Evolutionary conservation across 306 rosid species (phyloP).

Genomic region (Vigna nakashimae): DNA sequence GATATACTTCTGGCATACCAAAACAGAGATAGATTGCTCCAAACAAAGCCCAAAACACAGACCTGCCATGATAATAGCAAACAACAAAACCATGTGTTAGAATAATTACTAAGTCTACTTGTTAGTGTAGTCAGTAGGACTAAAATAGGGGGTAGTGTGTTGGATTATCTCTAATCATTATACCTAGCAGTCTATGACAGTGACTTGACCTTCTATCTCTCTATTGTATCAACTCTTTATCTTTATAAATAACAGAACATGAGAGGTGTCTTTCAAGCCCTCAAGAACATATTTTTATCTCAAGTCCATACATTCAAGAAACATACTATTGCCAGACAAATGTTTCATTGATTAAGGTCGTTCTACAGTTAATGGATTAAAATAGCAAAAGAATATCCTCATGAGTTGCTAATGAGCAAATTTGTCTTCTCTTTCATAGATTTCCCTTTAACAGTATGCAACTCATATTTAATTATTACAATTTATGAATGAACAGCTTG

Average conservation of each 20-base stretch:
- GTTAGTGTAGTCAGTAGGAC: too few relatives aligned
- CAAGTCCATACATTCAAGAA: background rate
- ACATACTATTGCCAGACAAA: conserved; percentile 28
- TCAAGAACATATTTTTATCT: too few relatives aligned
- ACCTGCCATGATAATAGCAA: conserved; percentile 53
- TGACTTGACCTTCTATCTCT: too few relatives aligned
- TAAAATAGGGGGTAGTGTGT: too few relatives aligned
- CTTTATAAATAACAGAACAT: too few relatives aligned
- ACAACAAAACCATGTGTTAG: background rate
- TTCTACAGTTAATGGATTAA: background rate
- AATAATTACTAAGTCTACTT: too few relatives aligned
- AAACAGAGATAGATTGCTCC: conserved; percentile 91
- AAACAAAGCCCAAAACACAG: conserved; percentile 93
- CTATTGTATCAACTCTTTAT: too few relatives aligned
- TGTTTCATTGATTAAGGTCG: conserved; percentile 24
- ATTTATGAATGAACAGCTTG: conserved; percentile 25
- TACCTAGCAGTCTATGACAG: too few relatives aligned
- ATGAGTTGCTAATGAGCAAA: background rate
- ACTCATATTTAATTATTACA: background rate
- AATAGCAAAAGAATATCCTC: background rate
- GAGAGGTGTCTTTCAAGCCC: too few relatives aligned
- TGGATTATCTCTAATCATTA: too few relatives aligned
- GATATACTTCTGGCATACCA: conserved; percentile 92
- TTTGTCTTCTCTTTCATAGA: background rate
- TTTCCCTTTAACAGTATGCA: background rate